These are phyloP conservation scores for Wickerhamomyces sp. DNA, from an alignment of 1,139 yeast genomes.

Conservation along the genomic window DNA sequence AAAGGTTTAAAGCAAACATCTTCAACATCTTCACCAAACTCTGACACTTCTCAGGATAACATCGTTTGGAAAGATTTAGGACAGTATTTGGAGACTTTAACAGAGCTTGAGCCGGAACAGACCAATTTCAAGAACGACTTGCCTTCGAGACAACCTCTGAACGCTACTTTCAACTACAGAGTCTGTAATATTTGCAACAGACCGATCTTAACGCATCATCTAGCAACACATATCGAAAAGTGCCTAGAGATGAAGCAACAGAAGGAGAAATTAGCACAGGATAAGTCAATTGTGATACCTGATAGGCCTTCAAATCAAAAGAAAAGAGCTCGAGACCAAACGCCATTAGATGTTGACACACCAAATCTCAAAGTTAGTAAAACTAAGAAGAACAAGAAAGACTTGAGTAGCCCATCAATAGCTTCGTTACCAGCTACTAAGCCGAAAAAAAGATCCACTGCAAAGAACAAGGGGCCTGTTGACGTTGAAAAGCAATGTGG, in stretches of 20 bases:
- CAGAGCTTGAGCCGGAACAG: conserved; percentile 30
- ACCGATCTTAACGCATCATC: conserved; percentile 51
- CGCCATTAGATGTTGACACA: conserved; percentile 19
- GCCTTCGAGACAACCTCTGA: conserved; percentile 37
- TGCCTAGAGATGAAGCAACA: conserved; percentile 47
- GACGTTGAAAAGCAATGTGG: conserved; percentile 97
- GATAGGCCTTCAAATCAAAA: conserved; percentile 8
- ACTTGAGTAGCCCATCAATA: conserved; percentile 13
- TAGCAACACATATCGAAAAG: conserved; percentile 41
- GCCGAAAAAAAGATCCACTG: conserved; percentile 46
- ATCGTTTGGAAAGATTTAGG: conserved; percentile 59
- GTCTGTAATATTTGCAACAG: conserved; percentile 63
- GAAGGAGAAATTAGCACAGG: conserved; percentile 26
- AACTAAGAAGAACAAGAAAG: conserved; percentile 18
- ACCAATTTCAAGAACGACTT: conserved; percentile 23
- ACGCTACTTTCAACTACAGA: conserved; percentile 46
- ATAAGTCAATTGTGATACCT: conserved; percentile 11
- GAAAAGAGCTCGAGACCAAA: conserved; percentile 17
- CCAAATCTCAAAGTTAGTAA: conserved; percentile 10
- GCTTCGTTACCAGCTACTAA: conserved; percentile 31
- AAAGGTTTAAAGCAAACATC: conserved; percentile 17
- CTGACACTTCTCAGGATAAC: conserved; percentile 5
- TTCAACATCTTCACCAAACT: background rate
- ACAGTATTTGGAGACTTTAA: conserved; percentile 46
- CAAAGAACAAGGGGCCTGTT: conserved; percentile 75